Conservation (phyloP, 1,284 basidiomycete species). For the Sphaerobolus stellatus region DNA sequence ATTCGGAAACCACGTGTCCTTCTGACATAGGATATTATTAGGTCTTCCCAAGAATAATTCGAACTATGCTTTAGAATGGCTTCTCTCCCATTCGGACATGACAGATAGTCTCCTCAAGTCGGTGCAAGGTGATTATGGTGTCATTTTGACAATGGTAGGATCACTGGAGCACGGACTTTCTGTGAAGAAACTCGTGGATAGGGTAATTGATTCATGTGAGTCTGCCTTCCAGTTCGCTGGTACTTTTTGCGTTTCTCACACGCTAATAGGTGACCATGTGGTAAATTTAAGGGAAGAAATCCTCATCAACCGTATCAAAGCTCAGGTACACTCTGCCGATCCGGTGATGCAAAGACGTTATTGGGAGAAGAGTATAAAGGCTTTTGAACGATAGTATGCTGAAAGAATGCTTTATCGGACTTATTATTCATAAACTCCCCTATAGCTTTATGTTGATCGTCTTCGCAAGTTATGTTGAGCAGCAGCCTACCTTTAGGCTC, state of each 20-base stretch:
- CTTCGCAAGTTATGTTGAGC: constrained; percentile 89
- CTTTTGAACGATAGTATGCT: constrained; percentile 80
- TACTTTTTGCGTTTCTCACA: too few relatives aligned
- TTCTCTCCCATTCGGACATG: constrained; percentile 76
- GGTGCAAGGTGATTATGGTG: constrained; percentile 85
- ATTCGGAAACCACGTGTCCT: neutral
- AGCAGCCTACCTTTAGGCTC: too few relatives aligned
- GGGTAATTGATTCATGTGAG: constrained; percentile 85
- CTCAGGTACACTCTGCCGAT: constrained; percentile 77
- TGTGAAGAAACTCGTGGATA: constrained; percentile 85
- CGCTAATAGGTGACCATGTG: constrained; percentile 77
- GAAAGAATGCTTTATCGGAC: too few relatives aligned
- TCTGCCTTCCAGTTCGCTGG: too few relatives aligned
- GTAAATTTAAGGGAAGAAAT: constrained; percentile 90
- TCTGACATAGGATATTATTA: too few relatives aligned
- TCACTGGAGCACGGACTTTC: constrained; percentile 81
- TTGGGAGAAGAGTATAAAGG: constrained; percentile 63
- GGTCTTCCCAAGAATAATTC: constrained; percentile 60
- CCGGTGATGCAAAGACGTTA: constrained; percentile 62
- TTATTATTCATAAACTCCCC: neutral
- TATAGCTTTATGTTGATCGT: constrained; percentile 90
- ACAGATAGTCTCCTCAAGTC: constrained; percentile 85
- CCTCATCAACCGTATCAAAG: constrained; percentile 77
- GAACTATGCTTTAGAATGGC: constrained; percentile 78
- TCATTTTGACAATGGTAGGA: constrained; percentile 86